Base-by-base conservation (phyloP, 768 basidiomycete species). In the Holtermanniella nyarrowii region DNA sequence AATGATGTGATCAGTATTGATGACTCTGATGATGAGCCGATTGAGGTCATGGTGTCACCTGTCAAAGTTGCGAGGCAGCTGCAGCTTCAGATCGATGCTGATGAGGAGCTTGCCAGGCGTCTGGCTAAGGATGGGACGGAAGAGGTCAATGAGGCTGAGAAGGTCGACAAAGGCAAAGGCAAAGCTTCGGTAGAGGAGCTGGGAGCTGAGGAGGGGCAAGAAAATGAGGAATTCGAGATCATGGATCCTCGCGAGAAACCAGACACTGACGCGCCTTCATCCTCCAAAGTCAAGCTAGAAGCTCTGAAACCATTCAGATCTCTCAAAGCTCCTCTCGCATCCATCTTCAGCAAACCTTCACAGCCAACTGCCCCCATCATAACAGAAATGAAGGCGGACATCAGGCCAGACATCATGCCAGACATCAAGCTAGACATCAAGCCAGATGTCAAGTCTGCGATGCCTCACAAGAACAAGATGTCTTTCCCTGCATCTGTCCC, bases 111-210 rank as follows among this genome's bases (percentile, higher is more conserved):
- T 3, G 62, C 60, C 5, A 57, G 49, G 37, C 48, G 50, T 42
- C 46, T 60, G 16, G 57, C 57, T 3, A 44, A 44, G 5, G 57
- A 66, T 26, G 63, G 59, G 44, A 57, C 57, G 1, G 42, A 49
- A 7, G 56, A 59, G 18, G 59, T 57, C 3, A 79, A 75, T 23
- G 72, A 80, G 4, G 78, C 80, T 57, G 77, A 79, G 56, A 75
- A 76, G 58, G 81, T 80, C n/a, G 77, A 80, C 77, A 72, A 76
- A 58, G 82, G 81, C 12, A 62, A 59, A 46, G 61, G 52, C 26
- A 52, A 46, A 27, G 47, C 42, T 41, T 18, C 47, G 10, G 42
- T 48, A 22, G 46, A 49, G 22, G 49, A 56, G 37, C n/a, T n/a
- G n/a, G n/a, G n/a, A n/a, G 37, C 27, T 14, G 22, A 42, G 10